phyloP scores from a whole-genome alignment of 1,139 yeast species.

The Protomyces pachydermus region DNA sequence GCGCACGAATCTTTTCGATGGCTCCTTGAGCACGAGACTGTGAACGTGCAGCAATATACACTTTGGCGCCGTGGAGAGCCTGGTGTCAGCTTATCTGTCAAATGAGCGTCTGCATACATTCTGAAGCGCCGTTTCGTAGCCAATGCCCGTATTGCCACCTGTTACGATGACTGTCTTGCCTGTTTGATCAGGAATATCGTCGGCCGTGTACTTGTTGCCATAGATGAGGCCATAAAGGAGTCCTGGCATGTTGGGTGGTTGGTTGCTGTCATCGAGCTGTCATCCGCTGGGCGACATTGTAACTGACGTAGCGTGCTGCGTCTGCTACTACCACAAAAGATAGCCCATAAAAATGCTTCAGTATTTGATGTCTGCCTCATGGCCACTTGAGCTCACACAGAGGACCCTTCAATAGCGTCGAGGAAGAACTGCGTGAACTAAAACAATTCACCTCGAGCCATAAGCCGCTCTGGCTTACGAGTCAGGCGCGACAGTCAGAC shows the following conservation, averaged over 20 bases:
- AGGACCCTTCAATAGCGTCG: neutral
- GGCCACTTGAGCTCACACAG: neutral
- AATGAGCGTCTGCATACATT: slow-evolving; percentile 14
- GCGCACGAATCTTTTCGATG: slow-evolving; percentile 37
- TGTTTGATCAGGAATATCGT: slow-evolving; percentile 45
- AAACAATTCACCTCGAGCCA: too few relatives aligned
- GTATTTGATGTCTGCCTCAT: neutral
- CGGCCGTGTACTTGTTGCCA: slow-evolving; percentile 39
- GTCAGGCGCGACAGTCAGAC: too few relatives aligned
- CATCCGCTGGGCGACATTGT: neutral
- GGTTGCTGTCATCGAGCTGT: neutral
- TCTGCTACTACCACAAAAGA: neutral
- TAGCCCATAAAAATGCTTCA: neutral
- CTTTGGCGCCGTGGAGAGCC: slow-evolving; percentile 44
- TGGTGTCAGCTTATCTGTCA: neutral
- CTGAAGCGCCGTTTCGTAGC: slow-evolving; percentile 32
- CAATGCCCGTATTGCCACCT: slow-evolving; percentile 32
- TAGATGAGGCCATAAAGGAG: slow-evolving; percentile 27
- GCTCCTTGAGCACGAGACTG: slow-evolving; percentile 41
- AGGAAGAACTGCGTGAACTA: too few relatives aligned
- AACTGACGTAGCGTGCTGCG: neutral
- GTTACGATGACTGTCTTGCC: slow-evolving; percentile 39
- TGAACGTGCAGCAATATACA: slow-evolving; percentile 45
- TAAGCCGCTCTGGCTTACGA: too few relatives aligned
- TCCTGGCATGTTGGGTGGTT: slow-evolving; percentile 7